These are phyloP conservation scores for Kickxella alabastrina DNA, from an alignment of 192 early-diverging fungal species.

Conservation along the genomic window DNA sequence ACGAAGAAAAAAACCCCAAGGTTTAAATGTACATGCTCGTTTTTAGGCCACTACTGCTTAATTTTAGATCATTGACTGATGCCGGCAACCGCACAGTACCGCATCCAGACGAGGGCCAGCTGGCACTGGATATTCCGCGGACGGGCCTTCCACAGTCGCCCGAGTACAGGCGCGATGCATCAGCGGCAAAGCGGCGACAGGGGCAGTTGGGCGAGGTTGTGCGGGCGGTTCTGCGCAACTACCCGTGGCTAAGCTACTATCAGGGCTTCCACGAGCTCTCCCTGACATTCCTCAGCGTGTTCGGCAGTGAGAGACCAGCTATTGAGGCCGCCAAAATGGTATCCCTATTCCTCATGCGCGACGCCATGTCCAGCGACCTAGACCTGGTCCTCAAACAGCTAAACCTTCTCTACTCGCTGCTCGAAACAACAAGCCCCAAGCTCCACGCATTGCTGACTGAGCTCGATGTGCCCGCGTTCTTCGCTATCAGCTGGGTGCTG, in stretches of 20 bases:
- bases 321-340: constrained; percentile 53
- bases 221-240: constrained; percentile 48
- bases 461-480: constrained; percentile 59
- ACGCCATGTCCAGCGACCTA: constrained; percentile 41
- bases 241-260: constrained; percentile 67
- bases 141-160: constrained; percentile 20
- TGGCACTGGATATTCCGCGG: constrained; percentile 37
- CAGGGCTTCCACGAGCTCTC: constrained; percentile 58
- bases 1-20: background rate
- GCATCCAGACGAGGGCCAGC: constrained; percentile 40
- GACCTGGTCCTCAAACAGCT: constrained; percentile 39
- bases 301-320: constrained; percentile 54
- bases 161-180: constrained; percentile 21
- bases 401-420: constrained; percentile 30
- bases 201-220: constrained; percentile 52
- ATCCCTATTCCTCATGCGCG: constrained; percentile 54
- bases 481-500: constrained; percentile 67
- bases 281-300: constrained; percentile 52
- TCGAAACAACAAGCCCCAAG: constrained; percentile 19
- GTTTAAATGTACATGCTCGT: background rate
- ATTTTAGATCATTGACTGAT: constrained; percentile 36
- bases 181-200: constrained; percentile 48
- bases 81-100: constrained; percentile 3
- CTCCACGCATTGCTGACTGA: constrained; percentile 30
- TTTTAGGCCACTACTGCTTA: constrained; percentile 39